Base-by-base conservation (phyloP, 108 stramenopile species). In the Skeletonema marinoi region DNA sequence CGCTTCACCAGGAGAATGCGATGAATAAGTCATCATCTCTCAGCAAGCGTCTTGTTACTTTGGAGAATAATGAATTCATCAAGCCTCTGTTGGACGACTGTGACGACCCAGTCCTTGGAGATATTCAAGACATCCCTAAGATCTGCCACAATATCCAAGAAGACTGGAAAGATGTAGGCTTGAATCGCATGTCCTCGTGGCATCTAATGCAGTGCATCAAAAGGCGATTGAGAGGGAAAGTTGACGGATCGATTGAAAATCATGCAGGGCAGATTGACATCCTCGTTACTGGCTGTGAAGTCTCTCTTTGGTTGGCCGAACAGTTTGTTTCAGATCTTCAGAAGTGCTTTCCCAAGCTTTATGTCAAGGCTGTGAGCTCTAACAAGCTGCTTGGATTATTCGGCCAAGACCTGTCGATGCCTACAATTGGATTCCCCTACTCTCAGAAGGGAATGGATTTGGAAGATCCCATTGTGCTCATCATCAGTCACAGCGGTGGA, bases 241-340 rank as follows among this genome's bases (percentile, higher is more conserved):
- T 87, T 59, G 77, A 71, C n/a, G 86, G 86, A 16, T 66, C 39
- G 1, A 65, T 84, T 32, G 66, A 73, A 13, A 17, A 48, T 17
- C 60, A 77, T 32, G 41, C 68, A 19, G 41, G 61, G 6, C 42
- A 83, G 21, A 74, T 90, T 21, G 94, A 95, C 66, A 86, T 96
- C 62, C 71, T 93, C 0, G 48, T 96, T 8, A 91, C 89, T 14
- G 95, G 95, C 46, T 90, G 89, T 36, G 95, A 96, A 66, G 92
- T 92, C 1, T 88, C 86, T 13, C 75, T 96, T 36, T 96, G 92
- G 92, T 44, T 96, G 8, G 95, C 90, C 4, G 92, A 96, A 64
- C 95, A 96, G 69, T 96, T 92, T 87, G 90, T 88, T 17, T 69
- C 77, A 39, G 95, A 93, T 60, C 60, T 96, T 48, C 70, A 88